Base-by-base conservation (phyloP, 169 alveolate species). In the Perkinsus marinus region DNA sequence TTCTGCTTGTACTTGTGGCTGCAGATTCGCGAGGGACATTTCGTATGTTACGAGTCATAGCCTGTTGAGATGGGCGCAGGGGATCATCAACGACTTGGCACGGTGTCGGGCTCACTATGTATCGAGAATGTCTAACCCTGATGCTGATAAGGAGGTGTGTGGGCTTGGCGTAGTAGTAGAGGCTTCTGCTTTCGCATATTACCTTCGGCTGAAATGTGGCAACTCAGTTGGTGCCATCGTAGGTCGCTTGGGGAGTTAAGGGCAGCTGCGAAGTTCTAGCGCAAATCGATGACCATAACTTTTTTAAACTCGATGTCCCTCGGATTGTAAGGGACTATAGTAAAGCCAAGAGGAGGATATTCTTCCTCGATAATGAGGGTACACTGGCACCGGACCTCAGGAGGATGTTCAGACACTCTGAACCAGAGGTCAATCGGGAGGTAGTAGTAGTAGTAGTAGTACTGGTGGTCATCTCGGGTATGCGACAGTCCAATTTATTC, bases 341-440 rank as follows among this genome's bases (percentile, higher is more conserved):
- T 30, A 57, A 57, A 30, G 7, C 79, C 37, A 2, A 57, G 79
- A 57, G 79, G 79, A 57, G 79, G 79, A 57, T 92, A 39, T 92
- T 92, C 17, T 89, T 92, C 30, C 89, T 92, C 37, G 94, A 92
- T 37, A 92, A 92, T 39, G 94, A 92, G 39, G 94, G 94, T 9
- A 92, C 94, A 6, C 92, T 92, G 39, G 91, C 94, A 30, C 94
- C 92, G 10, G 94, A 92, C 6, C 91, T 90, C 39, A 90, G 92
- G 43, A 57, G 79, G 79, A 57, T 57, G 79, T 57, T 57, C 79
- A 57, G 79, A 57, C 79, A 57, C 22, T 57, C 79, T 2, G 79
- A 57, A 57, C 36, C 36, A 16, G 79, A 30, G 22, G 79, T 57
- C 5, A 30, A 57, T 30, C 26, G 79, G 22, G 79, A 57, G 79